Evolutionary conservation across 2,329 filamentous ascomycete species (phyloP).

Genomic region (Pseudogymnoascus sp.): DNA sequence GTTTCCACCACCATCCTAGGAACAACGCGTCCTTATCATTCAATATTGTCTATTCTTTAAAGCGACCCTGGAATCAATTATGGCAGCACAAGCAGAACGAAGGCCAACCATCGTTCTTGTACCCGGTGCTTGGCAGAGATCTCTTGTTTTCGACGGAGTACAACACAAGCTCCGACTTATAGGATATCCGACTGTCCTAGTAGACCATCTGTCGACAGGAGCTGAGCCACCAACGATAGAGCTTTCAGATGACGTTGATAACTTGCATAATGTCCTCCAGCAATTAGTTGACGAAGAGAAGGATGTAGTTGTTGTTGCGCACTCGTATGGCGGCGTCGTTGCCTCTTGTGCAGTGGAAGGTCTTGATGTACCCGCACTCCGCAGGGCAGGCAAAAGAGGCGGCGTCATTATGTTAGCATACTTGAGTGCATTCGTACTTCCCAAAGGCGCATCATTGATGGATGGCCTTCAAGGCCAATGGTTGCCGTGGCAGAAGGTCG

Average conservation of each 20-base stretch:
- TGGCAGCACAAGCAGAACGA: neutral
- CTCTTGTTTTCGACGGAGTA: neutral
- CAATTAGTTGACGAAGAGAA: constrained; percentile 31
- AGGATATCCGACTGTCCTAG: constrained; percentile 11
- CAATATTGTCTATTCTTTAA: neutral
- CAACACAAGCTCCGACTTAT: constrained; percentile 5
- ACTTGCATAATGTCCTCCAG: constrained; percentile 6
- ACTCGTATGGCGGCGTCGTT: constrained; percentile 34
- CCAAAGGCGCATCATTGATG: constrained; percentile 7
- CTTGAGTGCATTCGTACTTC: constrained; percentile 9
- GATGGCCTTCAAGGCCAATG: constrained; percentile 13
- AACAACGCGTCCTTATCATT: neutral
- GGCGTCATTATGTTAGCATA: constrained; percentile 13
- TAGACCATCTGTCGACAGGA: constrained; percentile 16
- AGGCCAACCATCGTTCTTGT: constrained; percentile 8
- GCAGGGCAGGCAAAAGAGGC: constrained; percentile 13
- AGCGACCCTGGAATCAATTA: neutral
- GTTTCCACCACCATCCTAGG: neutral
- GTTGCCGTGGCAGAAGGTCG: constrained; percentile 16
- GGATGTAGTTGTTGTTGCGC: constrained; percentile 32
- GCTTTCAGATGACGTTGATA: constrained; percentile 12
- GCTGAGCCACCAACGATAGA: constrained; percentile 13
- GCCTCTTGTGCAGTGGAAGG: constrained; percentile 18
- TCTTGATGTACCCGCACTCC: constrained; percentile 1
- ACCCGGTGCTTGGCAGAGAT: constrained; percentile 10